phyloP scores from a whole-genome alignment of 805 yeast genomes.

The Candida patagonica region DNA sequence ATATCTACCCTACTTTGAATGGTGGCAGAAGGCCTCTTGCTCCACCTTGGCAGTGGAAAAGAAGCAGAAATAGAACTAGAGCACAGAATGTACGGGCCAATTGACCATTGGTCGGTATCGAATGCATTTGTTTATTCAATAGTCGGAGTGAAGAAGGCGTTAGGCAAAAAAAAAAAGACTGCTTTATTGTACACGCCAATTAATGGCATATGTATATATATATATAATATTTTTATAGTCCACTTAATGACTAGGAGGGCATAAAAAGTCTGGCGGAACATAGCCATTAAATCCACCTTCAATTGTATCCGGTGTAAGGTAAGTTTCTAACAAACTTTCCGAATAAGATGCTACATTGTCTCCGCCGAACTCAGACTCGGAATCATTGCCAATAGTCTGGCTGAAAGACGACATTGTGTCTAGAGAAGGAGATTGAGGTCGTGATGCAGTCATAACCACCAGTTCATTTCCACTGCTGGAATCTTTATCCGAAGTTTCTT shows the following conservation, averaged over 20 bases:
- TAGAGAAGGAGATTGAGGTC: not conserved
- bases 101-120: no score
- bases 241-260: conserved; percentile 4
- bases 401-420: no score
- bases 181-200: not conserved
- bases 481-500: not conserved
- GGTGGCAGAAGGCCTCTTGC: conserved; percentile 27
- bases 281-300: conserved; percentile 9
- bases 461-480: conserved; percentile 1
- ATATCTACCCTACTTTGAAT: conserved; percentile 33
- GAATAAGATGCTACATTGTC: conserved; percentile 2
- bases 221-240: not conserved
- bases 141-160: no score
- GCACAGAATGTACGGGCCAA: no score
- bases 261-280: conserved; percentile 18
- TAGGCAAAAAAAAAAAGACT: no score
- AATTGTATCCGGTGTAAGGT: conserved; percentile 20
- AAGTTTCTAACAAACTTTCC: conserved; percentile 12
- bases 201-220: not conserved
- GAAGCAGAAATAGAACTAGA: no score
- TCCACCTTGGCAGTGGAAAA: conserved; percentile 34
- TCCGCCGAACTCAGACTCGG: no score
- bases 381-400: not conserved
- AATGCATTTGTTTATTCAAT: no score
- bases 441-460: not conserved